Evolutionary conservation across 495 filamentous ascomycete species (phyloP).

Genomic region (Daldinia vernicosa): DNA sequence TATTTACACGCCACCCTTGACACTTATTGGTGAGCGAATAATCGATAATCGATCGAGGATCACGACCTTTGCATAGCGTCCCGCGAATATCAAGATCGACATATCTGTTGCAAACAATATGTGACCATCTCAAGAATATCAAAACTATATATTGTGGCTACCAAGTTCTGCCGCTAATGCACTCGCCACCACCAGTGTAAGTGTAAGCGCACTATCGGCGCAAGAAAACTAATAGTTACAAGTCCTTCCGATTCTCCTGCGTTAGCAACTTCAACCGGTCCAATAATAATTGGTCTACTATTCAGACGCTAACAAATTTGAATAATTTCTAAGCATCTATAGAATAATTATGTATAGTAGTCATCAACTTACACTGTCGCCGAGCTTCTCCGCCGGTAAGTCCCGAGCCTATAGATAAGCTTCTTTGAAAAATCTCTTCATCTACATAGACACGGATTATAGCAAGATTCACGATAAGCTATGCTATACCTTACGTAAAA

Average conservation of each 20-base stretch:
- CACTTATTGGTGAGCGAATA: not conserved
- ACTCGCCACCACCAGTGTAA: not conserved
- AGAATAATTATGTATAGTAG: not conserved
- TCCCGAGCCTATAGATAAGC: not conserved
- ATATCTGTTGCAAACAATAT: not conserved
- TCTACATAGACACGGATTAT: not conserved
- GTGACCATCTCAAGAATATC: not conserved
- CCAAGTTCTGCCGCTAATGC: conserved; percentile 24
- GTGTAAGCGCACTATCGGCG: not conserved
- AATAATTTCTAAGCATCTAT: not conserved
- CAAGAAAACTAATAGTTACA: conserved; percentile 1
- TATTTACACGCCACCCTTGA: not conserved
- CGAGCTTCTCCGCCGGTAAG: not conserved
- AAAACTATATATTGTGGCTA: not conserved
- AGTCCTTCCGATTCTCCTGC: conserved; percentile 1
- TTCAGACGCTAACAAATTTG: not conserved
- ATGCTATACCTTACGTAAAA: conserved; percentile 2
- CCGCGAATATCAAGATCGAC: not conserved
- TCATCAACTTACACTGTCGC: not conserved
- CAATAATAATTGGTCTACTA: not conserved
- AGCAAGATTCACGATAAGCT: not conserved
- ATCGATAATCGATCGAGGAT: not conserved
- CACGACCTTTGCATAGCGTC: conserved; percentile 5
- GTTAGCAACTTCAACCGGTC: conserved; percentile 2
- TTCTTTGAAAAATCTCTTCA: not conserved